A percentile compares a stretch with the other conserved stretches of the same genome.
Evolutionary conservation across 208 protist genomes (phyloP).

Genomic region (Leishmania arabica): DNA sequence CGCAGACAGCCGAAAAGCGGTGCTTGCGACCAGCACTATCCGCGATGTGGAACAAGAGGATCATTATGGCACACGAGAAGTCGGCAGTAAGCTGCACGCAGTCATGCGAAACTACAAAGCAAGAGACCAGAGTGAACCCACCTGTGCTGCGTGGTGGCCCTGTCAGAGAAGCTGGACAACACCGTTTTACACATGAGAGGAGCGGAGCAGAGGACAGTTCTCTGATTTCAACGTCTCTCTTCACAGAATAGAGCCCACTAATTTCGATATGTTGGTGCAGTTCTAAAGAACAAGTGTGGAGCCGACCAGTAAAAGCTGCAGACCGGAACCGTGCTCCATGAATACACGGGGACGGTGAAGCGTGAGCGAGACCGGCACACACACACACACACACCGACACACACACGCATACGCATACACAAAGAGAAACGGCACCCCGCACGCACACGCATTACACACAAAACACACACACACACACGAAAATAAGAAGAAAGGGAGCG

Average conservation of each 20-base stretch:
- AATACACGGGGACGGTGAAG: neutral
- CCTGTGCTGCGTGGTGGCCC: neutral
- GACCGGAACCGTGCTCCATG: slow-evolving; percentile 9
- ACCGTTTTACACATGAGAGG: neutral
- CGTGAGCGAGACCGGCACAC: neutral
- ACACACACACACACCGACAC: neutral
- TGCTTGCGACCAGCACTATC: slow-evolving; percentile 18
- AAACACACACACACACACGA: no score
- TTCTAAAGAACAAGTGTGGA: neutral
- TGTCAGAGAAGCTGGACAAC: neutral
- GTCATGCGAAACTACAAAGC: neutral
- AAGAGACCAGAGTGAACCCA: neutral
- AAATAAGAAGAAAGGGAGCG: neutral
- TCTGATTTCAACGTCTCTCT: neutral
- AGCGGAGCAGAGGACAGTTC: neutral
- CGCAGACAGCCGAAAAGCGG: slow-evolving; percentile 32
- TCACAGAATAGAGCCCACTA: neutral
- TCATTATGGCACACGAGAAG: slow-evolving; percentile 26
- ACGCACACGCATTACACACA: no score
- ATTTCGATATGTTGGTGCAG: neutral
- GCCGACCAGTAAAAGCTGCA: neutral
- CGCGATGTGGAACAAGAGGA: slow-evolving; percentile 40
- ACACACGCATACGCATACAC: no score
- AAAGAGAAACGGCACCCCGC: no score
- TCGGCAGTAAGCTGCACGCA: neutral